Base-by-base conservation (phyloP, 805 yeast species). In the Zygosaccharomyces bailii region DNA sequence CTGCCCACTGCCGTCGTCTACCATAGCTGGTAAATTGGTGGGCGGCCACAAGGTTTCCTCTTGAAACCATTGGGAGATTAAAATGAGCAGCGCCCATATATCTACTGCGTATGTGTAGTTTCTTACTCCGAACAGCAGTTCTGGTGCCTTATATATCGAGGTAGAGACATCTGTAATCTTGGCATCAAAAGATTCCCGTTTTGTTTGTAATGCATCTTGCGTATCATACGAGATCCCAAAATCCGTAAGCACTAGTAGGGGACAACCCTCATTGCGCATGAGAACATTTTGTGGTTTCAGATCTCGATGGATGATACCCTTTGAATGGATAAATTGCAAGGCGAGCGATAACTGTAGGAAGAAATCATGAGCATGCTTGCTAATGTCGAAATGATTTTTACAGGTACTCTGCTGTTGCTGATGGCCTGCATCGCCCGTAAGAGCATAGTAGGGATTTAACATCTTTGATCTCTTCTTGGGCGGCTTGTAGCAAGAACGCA, bases 231-330 rank as follows among this genome's bases (percentile, higher is more conserved):
- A 81, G 2, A 80, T 74, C 5, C 95, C 93, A 63, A 83, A 82
- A 56, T 87, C 95, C 11, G 79, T 76, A 1, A 83, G 50, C 5
- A 65, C 86, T 58, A 83, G 78, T 46, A 80, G 85, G 39, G 55
- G 39, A 5, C 5, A 5, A 4, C 31, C 37, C 21, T 31, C 40
- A 13, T 17, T 30, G 4, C 24, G 25, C 52, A 87, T 85, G 91
- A 88, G 82, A 49, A 90, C 82, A 65, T 90, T 90, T 56, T 88
- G 96, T 7, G 96, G 96, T 66, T 90, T 90, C 44, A 90, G 89
- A 67, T 90, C 97, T 57, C 97, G 74, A 61, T 90, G 97, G 74
- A 90, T 88, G 47, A 90, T 86, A 11, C 95, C 95, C 79, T 82
- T 78, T 7, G 86, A 78, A 65, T 89, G 96, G 13, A 88, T 76